Base-by-base conservation (phyloP, 2,329 filamentous ascomycete species). In the Colletotrichum tabaci region DNA sequence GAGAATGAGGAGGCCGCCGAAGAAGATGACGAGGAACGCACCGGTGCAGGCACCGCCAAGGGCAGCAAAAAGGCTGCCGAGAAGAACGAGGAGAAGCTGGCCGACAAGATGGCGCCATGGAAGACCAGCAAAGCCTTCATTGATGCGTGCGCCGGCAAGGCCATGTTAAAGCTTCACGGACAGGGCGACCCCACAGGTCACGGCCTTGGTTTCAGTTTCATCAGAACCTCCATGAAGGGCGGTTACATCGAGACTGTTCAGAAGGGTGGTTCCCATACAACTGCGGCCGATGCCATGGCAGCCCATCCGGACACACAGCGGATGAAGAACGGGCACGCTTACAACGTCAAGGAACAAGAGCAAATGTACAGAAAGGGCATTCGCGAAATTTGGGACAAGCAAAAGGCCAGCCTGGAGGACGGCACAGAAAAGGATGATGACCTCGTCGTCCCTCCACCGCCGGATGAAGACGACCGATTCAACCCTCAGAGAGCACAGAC, bases 181-280 rank as follows among this genome's bases (percentile, higher is more conserved):
- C 94, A 97, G 75, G 96, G 96, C 67, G 96, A 99, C 79, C 96
- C 96, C 4, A 98, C 96, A 0, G 95, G 95, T 30, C 93, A 95
- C 77, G 96, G 96, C 2, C 91, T 98, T 71, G 96, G 94, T 2
- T 98, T 98, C 85, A 98, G 94, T 80, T 98, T 99, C 81, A 95
- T 99, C 81, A 95, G 96, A 79, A 98, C 95, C 0, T 97, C 94
- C 1, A 99, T 99, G 96, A 99, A 99, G 82, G 96, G 96, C 73
- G 96, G 96, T 0, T 99, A 91, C 72, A 89, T 98, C 81, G 94
- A 95, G 78, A 93, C 95, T 23, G 89, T 97, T 35, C 89, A 90
- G 67, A 76, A 77, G 66, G 75, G 82, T 71, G 90, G 90, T 2
- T 89, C 90, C 3, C 82, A 89, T 49, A 88, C 90, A 9, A 91